Evolutionary conservation across 148 eudicot species (phyloP).

Genomic region (Rhododendron henanense): DNA sequence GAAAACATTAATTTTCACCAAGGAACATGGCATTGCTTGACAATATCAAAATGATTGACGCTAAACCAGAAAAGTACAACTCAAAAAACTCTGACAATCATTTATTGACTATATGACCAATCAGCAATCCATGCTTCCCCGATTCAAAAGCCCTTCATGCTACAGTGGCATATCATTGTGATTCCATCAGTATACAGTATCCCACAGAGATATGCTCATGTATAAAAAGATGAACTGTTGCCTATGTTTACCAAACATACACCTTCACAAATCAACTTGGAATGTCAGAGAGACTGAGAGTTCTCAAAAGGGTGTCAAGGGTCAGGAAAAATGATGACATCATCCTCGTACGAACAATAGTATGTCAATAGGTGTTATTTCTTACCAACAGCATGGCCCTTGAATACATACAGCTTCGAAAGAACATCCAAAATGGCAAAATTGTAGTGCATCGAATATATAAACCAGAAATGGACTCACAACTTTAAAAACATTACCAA

Average conservation of each 20-base stretch:
- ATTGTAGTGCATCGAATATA: background rate
- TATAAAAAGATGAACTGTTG: background rate
- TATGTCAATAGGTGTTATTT: background rate
- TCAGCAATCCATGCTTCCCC: background rate
- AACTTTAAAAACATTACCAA: background rate
- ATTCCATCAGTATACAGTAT: background rate
- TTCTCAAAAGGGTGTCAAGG: conserved; percentile 1
- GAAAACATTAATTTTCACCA: background rate
- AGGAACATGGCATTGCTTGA: background rate
- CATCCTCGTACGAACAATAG: background rate
- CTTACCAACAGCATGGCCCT: background rate
- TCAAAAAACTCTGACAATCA: background rate
- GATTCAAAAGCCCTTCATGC: background rate
- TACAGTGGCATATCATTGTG: background rate
- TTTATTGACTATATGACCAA: background rate
- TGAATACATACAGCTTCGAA: background rate
- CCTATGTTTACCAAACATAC: background rate
- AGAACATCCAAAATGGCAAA: background rate
- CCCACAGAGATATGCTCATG: background rate
- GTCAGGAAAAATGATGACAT: background rate
- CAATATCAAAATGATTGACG: background rate
- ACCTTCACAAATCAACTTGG: background rate
- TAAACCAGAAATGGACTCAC: background rate
- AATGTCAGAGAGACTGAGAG: background rate
- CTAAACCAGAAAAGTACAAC: background rate